Conservation (phyloP, 139 green algal species). For the Coelastrella sp. region DNA sequence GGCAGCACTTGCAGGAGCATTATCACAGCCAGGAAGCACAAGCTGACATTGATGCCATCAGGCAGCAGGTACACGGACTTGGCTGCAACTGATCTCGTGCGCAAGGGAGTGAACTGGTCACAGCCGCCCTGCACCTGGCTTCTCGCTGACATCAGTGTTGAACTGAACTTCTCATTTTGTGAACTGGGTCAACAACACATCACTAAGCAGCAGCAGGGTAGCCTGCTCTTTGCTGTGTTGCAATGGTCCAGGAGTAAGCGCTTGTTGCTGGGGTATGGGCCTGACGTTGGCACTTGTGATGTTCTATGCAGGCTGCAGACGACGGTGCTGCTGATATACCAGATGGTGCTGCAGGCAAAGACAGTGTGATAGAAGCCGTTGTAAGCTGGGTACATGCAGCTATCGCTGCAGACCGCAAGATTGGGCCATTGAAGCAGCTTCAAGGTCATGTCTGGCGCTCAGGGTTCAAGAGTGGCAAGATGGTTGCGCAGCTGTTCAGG, state of each 20-base stretch:
- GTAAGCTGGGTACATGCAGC: conserved; percentile 71
- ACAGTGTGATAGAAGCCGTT: conserved; percentile 63
- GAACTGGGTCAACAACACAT: not conserved
- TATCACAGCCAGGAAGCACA: conserved; percentile 75
- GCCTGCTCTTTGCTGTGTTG: not conserved
- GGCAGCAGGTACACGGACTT: conserved; percentile 61
- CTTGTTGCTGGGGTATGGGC: not conserved
- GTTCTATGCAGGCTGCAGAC: conserved; percentile 43
- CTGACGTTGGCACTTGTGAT: not conserved
- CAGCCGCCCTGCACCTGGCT: no score
- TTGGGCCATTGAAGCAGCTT: conserved; percentile 75
- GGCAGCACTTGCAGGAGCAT: conserved; percentile 68
- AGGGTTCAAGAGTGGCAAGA: conserved; percentile 82
- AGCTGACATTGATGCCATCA: conserved; percentile 77
- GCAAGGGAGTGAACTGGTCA: no score
- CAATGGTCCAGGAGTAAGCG: not conserved
- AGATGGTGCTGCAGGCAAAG: conserved; percentile 28
- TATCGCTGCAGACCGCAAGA: conserved; percentile 83
- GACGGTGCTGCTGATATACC: conserved; percentile 38
- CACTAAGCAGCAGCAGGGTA: not conserved
- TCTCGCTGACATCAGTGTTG: no score
- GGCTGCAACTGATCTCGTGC: no score
- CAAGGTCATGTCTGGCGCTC: conserved; percentile 81
- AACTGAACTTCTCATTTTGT: no score
- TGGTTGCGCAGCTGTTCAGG: conserved; percentile 82